Evolutionary conservation across 1,284 basidiomycete genomes (phyloP).

Genomic region (Heterobasidion annosum): DNA sequence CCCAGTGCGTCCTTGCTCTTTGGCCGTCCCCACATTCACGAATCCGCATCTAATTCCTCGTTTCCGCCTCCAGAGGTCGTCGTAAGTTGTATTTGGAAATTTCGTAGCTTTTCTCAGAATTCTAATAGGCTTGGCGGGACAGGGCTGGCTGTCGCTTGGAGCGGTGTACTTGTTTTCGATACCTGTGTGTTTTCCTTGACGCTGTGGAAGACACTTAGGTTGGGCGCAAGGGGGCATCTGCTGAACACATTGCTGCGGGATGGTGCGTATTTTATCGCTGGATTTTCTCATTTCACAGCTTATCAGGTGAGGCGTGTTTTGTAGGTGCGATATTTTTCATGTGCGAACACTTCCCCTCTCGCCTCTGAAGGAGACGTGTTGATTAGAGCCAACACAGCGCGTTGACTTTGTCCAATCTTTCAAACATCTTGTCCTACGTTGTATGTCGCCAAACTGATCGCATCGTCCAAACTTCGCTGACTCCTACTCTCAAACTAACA

Average conservation of each 20-base stretch:
- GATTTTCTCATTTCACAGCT: not conserved
- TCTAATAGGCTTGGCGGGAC: not conserved
- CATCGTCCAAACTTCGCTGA: not conserved
- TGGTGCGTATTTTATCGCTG: slow-evolving; percentile 1
- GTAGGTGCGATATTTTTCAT: slow-evolving; percentile 10
- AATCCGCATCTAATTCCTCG: not conserved
- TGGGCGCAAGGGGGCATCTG: slow-evolving; percentile 4
- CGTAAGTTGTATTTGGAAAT: not conserved
- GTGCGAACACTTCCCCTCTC: not conserved
- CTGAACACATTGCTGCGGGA: slow-evolving; percentile 9
- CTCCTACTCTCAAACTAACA: not conserved
- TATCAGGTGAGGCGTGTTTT: not conserved
- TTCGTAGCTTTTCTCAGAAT: not conserved
- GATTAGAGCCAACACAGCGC: slow-evolving; percentile 4
- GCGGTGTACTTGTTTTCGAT: slow-evolving; percentile 8
- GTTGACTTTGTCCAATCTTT: slow-evolving; percentile 9
- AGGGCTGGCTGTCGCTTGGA: slow-evolving; percentile 8
- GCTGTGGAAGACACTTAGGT: slow-evolving; percentile 4
- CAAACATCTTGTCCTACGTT: slow-evolving; percentile 15
- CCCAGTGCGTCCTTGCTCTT: not conserved
- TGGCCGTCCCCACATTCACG: not conserved
- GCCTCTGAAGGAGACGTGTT: not conserved
- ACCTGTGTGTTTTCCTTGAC: slow-evolving; percentile 7
- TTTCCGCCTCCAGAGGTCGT: not conserved
- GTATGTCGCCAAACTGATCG: slow-evolving; percentile 7